Base-by-base conservation (phyloP, 306 rosid species). In the Rosa chinensis region DNA sequence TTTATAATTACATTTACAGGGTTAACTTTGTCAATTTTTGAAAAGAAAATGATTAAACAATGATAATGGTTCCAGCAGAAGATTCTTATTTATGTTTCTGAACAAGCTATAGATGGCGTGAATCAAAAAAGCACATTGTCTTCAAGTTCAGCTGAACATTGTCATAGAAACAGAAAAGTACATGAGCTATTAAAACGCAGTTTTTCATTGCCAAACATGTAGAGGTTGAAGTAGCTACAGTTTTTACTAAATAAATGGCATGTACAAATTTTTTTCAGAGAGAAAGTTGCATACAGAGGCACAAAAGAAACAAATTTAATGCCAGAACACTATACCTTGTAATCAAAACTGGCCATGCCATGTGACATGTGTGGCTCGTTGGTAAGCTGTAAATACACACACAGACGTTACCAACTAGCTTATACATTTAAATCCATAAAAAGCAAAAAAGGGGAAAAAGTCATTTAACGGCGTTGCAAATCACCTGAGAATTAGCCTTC, bases 291-390 rank as follows among this genome's bases (percentile, higher is more conserved):
- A 53, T 18, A 73, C 16, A 32, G 39, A 25, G 32, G 3, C 61
- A 52, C 64, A 52, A 20, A 44, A 47, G 8, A 32, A 44, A 63
- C 16, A 25, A 59, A 43, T 25, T 25, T 1, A 25, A 61, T 25
- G 52, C 8, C 44, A 39, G 37, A 47, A n/a, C 23, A 11, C 6
- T 77, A 58, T n/a, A 96, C 99, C 97, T 93, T 93, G 88, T 96
- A 96, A 80, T 96, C 99, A 79, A 93, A 91, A 88, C 90, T 90
- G 79, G 84, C 58, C 90, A 96, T 89, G 80, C 97, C 99, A 82
- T 96, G 99, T 13, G 99, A 96, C 99, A 93, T 92, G 39, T 96
- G 99, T 13, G 99, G 98, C 79, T 96, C 99, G 23, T 85, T 89
- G 20, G 97, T 88, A 72, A 96, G 93, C 99, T 96, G 97, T 25